These are phyloP conservation scores for Fomitopsis schrenkii DNA, from an alignment of 1,284 basidiomycete genomes.

Conservation along the genomic window DNA sequence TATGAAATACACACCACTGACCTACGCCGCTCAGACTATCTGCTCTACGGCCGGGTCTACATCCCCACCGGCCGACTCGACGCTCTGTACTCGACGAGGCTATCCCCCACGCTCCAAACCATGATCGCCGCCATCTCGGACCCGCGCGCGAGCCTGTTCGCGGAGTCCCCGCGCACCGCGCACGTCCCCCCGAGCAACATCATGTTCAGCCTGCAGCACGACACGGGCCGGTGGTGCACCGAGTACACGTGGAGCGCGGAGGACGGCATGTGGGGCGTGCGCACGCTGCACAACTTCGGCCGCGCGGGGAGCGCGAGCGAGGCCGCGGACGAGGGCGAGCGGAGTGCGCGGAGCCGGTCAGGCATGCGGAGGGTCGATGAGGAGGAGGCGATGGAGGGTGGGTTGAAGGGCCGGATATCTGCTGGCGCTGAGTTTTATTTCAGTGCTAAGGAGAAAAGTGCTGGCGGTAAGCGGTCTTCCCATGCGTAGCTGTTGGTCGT, in stretches of 20 bases:
- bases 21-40: constrained; percentile 57
- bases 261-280: constrained; percentile 89
- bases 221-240: constrained; percentile 88
- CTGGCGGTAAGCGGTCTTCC: constrained; percentile 66
- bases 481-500: not conserved
- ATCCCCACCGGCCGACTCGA: constrained; percentile 87
- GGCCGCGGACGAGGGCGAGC: constrained; percentile 28
- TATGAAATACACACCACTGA: constrained; percentile 6
- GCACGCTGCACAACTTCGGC: constrained; percentile 93
- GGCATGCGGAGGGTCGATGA: constrained; percentile 76
- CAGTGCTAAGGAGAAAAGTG: constrained; percentile 89
- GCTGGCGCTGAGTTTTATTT: constrained; percentile 94
- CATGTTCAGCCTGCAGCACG: constrained; percentile 88
- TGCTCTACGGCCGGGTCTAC: constrained; percentile 91
- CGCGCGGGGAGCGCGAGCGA: constrained; percentile 36
- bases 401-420: constrained; percentile 84
- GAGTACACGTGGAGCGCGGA: constrained; percentile 96
- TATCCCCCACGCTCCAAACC: constrained; percentile 70
- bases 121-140: constrained; percentile 75
- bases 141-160: constrained; percentile 47
- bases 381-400: constrained; percentile 87
- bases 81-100: constrained; percentile 81
- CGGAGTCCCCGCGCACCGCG: constrained; percentile 34
- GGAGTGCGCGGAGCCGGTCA: constrained; percentile 14
- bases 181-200: constrained; percentile 59